Conservation (phyloP, 306 rosid genomes). For the Cicer cuneatum region DNA sequence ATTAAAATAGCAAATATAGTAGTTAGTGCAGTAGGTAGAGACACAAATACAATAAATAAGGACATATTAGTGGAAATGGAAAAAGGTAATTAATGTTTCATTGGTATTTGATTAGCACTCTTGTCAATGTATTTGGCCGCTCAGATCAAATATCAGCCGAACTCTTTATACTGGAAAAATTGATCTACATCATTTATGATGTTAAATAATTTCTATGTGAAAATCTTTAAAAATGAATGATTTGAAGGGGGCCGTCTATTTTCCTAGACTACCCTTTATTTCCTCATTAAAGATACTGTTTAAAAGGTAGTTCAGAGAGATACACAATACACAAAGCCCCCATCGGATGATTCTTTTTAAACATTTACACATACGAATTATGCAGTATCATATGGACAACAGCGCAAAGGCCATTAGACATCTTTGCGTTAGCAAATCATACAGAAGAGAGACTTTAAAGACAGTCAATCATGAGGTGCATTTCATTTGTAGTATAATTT, state of each 20-base stretch:
- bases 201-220: no score
- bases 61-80: no score
- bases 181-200: background rate
- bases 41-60: no score
- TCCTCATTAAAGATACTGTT: no score
- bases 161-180: background rate
- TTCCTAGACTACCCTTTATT: no score
- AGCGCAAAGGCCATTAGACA: conserved; percentile 77
- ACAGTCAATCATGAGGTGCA: conserved; percentile 26
- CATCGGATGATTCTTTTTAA: conserved; percentile 69
- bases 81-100: no score
- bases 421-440: conserved; percentile 66
- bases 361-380: conserved; percentile 72
- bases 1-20: no score
- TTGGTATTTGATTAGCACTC: background rate
- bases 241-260: no score
- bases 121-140: conserved; percentile 12
- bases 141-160: conserved; percentile 9
- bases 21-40: no score
- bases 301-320: conserved; percentile 70
- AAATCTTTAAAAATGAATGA: no score
- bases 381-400: conserved; percentile 85
- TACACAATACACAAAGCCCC: conserved; percentile 58
- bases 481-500: conserved; percentile 19
- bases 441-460: conserved; percentile 22